Conservation (phyloP, 208 protist species). For the Strigomonas culicis region DNA sequence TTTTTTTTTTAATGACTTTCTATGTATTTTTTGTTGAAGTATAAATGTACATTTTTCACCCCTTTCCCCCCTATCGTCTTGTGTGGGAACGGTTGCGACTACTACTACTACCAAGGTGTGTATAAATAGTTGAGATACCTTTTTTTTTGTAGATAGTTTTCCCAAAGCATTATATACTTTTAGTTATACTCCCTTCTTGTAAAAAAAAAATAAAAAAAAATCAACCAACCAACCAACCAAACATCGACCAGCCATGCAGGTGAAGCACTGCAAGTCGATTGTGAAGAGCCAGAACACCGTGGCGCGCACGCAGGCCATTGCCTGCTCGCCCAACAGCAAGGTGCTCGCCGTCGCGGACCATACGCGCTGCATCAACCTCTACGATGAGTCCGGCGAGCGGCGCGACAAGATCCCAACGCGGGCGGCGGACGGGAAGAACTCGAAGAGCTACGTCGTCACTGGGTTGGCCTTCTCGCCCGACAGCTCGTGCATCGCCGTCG, state of each 20-base stretch:
- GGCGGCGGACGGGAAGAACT: conserved; percentile 82
- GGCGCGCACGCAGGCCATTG: conserved; percentile 88
- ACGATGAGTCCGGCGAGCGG: conserved; percentile 94
- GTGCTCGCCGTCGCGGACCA: conserved; percentile 89
- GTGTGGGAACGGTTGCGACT: not conserved
- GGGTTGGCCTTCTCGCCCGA: conserved; percentile 96
- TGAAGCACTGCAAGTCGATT: conserved; percentile 91
- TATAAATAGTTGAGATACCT: not conserved
- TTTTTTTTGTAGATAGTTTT: conserved; percentile 12
- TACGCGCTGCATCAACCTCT: conserved; percentile 90
- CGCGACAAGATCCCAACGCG: conserved; percentile 95
- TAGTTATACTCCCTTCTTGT: not conserved
- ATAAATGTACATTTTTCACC: conserved; percentile 20
- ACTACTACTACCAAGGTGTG: not conserved
- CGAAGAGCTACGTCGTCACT: conserved; percentile 83
- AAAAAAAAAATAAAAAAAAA: conserved; percentile 12
- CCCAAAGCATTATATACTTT: not conserved
- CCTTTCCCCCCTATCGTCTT: not conserved
- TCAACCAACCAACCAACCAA: conserved; percentile 8
- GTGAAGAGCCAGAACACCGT: conserved; percentile 63
- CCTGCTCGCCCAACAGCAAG: conserved; percentile 94
- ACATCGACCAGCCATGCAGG: conserved; percentile 76
- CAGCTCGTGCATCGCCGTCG: conserved; percentile 93
- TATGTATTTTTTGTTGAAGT: conserved; percentile 4
- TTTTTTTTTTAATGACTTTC: conserved; percentile 5